Percentiles rank a stretch among this genome's conserved stretches.
Conservation (phyloP, 768 basidiomycete genomes). For the Agaricus sinodeliciosus region DNA sequence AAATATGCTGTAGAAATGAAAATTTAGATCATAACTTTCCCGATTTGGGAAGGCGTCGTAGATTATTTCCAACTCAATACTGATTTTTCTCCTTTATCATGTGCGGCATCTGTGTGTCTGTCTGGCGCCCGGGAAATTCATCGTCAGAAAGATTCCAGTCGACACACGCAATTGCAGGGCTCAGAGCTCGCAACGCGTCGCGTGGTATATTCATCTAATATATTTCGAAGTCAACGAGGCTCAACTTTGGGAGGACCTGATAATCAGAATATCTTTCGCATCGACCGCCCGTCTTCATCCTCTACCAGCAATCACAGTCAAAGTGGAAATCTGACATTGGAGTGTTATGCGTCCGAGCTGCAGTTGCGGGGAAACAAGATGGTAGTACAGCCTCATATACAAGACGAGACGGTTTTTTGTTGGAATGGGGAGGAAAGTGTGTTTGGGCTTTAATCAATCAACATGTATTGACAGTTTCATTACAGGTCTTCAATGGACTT, state of each 20-base stretch:
- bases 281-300: background rate
- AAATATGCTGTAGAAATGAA: conserved; percentile 5
- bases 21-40: background rate
- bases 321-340: conserved; percentile 22
- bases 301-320: background rate
- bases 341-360: conserved; percentile 73
- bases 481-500: conserved; percentile 71
- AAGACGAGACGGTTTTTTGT: conserved; percentile 56
- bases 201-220: conserved; percentile 43
- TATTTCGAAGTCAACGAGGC: background rate
- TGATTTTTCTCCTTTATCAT: background rate
- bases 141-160: background rate
- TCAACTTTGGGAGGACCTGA: conserved; percentile 48
- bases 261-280: conserved; percentile 29
- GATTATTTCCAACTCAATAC: background rate
- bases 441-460: background rate
- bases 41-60: background rate
- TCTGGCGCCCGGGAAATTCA: background rate
- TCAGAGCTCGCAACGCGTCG: conserved; percentile 37
- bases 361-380: conserved; percentile 54
- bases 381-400: conserved; percentile 63
- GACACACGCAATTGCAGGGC: background rate
- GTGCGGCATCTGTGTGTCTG: conserved; percentile 7
- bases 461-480: background rate
- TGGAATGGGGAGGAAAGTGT: conserved; percentile 77